phyloP scores from a whole-genome alignment of 805 yeast species.

The Lipomyces yamanashiensis region DNA sequence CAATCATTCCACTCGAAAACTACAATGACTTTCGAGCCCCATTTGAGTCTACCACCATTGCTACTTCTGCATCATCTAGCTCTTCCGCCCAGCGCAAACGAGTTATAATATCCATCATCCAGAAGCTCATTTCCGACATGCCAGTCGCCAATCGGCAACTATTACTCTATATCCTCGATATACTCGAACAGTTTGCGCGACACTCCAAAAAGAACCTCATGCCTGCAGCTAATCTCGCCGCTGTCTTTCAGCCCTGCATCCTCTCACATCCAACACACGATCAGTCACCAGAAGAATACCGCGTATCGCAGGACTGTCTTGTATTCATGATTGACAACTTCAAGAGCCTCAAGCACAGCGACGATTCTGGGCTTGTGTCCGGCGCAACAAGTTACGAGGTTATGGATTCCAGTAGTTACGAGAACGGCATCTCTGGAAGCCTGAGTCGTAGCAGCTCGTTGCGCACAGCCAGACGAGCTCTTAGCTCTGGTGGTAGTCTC shows the following conservation, averaged over 20 bases:
- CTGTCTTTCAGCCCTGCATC: constrained; percentile 96
- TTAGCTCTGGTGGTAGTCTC: constrained; percentile 20
- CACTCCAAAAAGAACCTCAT: constrained; percentile 78
- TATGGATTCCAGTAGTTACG: background rate
- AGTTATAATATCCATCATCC: constrained; percentile 71
- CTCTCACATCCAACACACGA: constrained; percentile 92
- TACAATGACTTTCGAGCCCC: constrained; percentile 23
- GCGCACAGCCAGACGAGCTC: constrained; percentile 7
- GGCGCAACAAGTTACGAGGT: constrained; percentile 9
- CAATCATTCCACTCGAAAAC: constrained; percentile 65
- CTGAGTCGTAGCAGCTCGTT: background rate
- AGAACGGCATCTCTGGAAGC: background rate
- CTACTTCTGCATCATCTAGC: no score
- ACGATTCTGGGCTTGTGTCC: constrained; percentile 6
- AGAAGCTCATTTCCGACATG: constrained; percentile 64
- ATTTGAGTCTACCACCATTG: background rate
- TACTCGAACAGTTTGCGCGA: constrained; percentile 81
- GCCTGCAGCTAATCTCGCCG: constrained; percentile 92
- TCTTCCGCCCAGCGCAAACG: constrained; percentile 22
- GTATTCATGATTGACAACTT: constrained; percentile 89
- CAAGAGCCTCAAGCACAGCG: constrained; percentile 56
- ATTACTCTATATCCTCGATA: constrained; percentile 81
- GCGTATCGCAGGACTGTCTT: constrained; percentile 79
- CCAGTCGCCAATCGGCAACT: constrained; percentile 83
- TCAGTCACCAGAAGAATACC: constrained; percentile 89